Conservation (phyloP, 116 monocot species). For the Zostera marina region DNA sequence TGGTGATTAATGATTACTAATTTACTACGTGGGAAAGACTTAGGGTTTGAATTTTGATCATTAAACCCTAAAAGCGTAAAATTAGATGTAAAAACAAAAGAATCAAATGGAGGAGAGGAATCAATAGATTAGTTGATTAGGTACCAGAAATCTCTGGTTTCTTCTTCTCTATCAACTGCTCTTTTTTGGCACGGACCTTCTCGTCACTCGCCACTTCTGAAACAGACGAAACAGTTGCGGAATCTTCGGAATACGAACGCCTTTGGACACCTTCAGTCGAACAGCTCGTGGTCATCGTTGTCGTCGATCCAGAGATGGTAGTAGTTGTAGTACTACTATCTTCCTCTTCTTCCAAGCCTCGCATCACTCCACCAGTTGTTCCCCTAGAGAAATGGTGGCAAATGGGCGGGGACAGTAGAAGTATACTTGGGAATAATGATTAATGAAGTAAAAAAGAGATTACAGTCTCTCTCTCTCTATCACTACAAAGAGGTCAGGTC, state of each 20-base stretch:
- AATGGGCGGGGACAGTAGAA: too few species aligned
- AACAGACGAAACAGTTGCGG: conserved; percentile 9
- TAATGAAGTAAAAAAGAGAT: too few species aligned
- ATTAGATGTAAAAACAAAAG: not conserved
- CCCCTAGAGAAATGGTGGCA: conserved; percentile 4
- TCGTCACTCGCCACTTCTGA: conserved; percentile 11
- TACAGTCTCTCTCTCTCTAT: too few species aligned
- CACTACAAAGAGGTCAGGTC: too few species aligned
- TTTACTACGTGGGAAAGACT: too few species aligned
- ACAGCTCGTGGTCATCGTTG: conserved; percentile 4
- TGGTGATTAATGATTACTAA: not conserved
- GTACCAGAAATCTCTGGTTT: conserved; percentile 39
- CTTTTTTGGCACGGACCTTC: conserved; percentile 6
- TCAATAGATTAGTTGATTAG: too few species aligned
- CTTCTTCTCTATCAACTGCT: conserved; percentile 14
- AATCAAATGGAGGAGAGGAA: not conserved
- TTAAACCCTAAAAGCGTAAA: too few species aligned
- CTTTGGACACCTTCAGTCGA: conserved; percentile 18
- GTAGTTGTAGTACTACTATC: conserved; percentile 21
- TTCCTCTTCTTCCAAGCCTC: conserved; percentile 4
- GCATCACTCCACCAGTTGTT: conserved; percentile 1
- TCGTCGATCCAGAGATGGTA: conserved; percentile 7
- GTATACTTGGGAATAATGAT: too few species aligned
- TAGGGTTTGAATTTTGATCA: too few species aligned
- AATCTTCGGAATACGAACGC: conserved; percentile 5